phyloP scores from a whole-genome alignment of 2,329 filamentous ascomycete genomes.

The Thelonectria rubi region DNA sequence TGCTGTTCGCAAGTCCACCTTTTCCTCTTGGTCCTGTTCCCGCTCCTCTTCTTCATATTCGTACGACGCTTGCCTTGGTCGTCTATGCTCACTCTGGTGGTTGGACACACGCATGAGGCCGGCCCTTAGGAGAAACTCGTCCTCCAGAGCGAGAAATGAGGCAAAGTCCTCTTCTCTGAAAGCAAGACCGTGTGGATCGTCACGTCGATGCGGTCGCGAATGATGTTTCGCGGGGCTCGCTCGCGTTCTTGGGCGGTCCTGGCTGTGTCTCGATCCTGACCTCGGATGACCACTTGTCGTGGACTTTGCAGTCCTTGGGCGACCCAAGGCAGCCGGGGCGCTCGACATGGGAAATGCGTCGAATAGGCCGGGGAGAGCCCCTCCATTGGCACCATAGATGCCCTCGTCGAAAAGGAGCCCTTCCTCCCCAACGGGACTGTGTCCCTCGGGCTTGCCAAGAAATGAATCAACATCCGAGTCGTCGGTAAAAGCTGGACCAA shows the following conservation, averaged over 20 bases:
- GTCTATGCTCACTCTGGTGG: slow-evolving; percentile 28
- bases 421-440: slow-evolving; percentile 32
- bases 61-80: slow-evolving; percentile 33
- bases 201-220: slow-evolving; percentile 5
- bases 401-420: slow-evolving; percentile 41
- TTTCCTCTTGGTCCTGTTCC: slow-evolving; percentile 36
- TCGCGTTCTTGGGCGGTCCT: not conserved
- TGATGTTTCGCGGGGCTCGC: not conserved
- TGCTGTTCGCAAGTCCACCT: slow-evolving; percentile 37
- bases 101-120: slow-evolving; percentile 33
- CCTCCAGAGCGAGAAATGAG: slow-evolving; percentile 32
- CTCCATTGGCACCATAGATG: slow-evolving; percentile 36
- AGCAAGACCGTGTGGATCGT: slow-evolving; percentile 23
- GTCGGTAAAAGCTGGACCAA: slow-evolving; percentile 39
- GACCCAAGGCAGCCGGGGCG: slow-evolving; percentile 1
- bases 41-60: slow-evolving; percentile 36
- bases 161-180: slow-evolving; percentile 29
- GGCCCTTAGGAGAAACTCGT: slow-evolving; percentile 22
- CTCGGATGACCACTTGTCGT: not conserved
- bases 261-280: not conserved
- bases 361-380: slow-evolving; percentile 43
- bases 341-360: slow-evolving; percentile 31
- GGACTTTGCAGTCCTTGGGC: not conserved
- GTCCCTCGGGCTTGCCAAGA: slow-evolving; percentile 28
- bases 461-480: slow-evolving; percentile 44